Evolutionary conservation across 768 basidiomycete genomes (phyloP).

Genomic region (Boletus sp.): DNA sequence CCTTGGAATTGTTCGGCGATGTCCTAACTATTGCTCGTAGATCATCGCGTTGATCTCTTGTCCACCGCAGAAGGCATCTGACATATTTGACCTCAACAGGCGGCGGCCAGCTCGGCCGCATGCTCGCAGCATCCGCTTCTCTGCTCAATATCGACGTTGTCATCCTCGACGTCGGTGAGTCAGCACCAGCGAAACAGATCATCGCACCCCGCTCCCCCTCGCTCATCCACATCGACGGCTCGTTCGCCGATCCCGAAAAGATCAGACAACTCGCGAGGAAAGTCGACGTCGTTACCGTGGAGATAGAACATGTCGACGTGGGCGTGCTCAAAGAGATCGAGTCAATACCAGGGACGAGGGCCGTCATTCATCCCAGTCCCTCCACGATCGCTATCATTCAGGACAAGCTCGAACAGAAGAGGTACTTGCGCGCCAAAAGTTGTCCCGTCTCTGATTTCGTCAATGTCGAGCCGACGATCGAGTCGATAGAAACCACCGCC

Average conservation of each 20-base stretch:
- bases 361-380: slow-evolving; percentile 70
- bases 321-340: slow-evolving; percentile 54
- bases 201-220: slow-evolving; percentile 49
- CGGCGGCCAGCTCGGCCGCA: slow-evolving; percentile 95
- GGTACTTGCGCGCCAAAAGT: slow-evolving; percentile 47
- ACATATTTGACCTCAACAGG: slow-evolving; percentile 43
- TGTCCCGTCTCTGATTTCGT: slow-evolving; percentile 60
- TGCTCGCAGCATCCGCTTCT: slow-evolving; percentile 89
- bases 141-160: slow-evolving; percentile 79
- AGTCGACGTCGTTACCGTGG: slow-evolving; percentile 88
- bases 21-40: slow-evolving; percentile 12
- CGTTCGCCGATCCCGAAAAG: slow-evolving; percentile 75
- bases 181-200: slow-evolving; percentile 88
- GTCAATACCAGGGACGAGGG: slow-evolving; percentile 26
- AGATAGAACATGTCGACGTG: slow-evolving; percentile 95
- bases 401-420: slow-evolving; percentile 65
- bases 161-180: slow-evolving; percentile 79
- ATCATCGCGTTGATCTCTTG: not conserved
- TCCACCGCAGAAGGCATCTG: not conserved
- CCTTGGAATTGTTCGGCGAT: not conserved
- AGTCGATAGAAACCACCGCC: slow-evolving; percentile 52
- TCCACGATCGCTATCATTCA: slow-evolving; percentile 84
- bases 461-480: slow-evolving; percentile 50
- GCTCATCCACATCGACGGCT: slow-evolving; percentile 76
- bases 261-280: slow-evolving; percentile 75